phyloP scores from a whole-genome alignment of 139 green algal genomes.

The Yamagishiella unicocca region DNA sequence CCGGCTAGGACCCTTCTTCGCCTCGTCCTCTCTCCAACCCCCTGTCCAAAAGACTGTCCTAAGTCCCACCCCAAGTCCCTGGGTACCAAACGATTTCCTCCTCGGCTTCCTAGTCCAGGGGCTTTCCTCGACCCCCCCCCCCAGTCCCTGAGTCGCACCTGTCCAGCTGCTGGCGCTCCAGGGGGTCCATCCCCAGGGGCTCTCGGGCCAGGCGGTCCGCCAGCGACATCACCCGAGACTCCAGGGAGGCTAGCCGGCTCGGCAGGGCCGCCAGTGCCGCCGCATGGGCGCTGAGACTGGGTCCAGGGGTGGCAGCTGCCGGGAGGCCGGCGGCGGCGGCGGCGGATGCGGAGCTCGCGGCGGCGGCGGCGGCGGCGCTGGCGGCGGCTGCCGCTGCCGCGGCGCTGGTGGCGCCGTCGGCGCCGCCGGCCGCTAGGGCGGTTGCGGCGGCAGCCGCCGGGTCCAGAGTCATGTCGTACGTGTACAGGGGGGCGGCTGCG shows the following conservation, averaged over 20 bases:
- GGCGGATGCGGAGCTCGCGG: background rate
- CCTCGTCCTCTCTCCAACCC: no score
- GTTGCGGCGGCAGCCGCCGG: conserved; percentile 1
- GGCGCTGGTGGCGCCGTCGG: background rate
- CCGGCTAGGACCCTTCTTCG: background rate
- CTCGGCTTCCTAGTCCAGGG: no score
- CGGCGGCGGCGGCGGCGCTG: background rate
- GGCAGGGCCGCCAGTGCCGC: conserved; percentile 45
- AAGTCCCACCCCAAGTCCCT: no score
- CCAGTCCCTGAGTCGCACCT: conserved; percentile 23
- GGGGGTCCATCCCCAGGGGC: conserved; percentile 41
- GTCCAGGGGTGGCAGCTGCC: background rate
- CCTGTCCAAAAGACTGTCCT: no score
- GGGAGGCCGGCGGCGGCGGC: background rate
- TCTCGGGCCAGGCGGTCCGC: conserved; percentile 46
- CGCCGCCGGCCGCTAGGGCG: background rate
- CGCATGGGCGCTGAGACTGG: conserved; percentile 34
- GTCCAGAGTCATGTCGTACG: conserved; percentile 26
- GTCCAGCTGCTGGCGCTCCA: conserved; percentile 61
- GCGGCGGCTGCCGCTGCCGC: background rate
- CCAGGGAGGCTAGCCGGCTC: conserved; percentile 8
- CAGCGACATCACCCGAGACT: conserved; percentile 41
- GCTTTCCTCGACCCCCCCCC: no score
- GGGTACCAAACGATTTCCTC: no score
- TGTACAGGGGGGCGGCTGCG: conserved; percentile 49